Evolutionary conservation across 139 green algal genomes (phyloP).

Genomic region (Bryopsis sp.): DNA sequence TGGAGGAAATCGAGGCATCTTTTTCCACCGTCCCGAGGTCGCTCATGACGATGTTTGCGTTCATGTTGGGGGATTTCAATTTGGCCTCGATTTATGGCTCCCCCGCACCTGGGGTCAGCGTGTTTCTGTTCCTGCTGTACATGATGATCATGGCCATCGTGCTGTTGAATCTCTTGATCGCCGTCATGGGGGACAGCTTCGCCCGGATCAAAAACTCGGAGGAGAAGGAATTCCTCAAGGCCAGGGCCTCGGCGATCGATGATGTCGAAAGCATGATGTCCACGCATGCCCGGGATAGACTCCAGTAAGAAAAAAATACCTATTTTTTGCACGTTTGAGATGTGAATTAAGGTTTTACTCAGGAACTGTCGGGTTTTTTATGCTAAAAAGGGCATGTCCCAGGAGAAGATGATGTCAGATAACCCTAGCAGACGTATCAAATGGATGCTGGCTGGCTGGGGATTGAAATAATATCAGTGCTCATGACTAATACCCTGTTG

Average conservation of each 20-base stretch:
- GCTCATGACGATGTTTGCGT: neutral
- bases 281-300: no score
- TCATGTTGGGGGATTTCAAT: conserved; percentile 17
- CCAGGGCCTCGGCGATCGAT: conserved; percentile 4
- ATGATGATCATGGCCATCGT: conserved; percentile 15
- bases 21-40: neutral
- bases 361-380: no score
- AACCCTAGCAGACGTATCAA: no score
- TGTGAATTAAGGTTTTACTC: no score
- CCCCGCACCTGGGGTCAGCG: neutral
- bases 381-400: no score
- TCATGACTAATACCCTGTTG: no score
- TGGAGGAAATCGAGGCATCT: neutral
- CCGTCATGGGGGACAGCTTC: conserved; percentile 20
- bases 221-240: conserved; percentile 13
- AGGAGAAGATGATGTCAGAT: no score
- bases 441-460: no score
- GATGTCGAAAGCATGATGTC: conserved; percentile 15
- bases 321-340: no score
- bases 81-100: neutral
- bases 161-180: conserved; percentile 16
- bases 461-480: no score
- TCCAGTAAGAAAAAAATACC: no score
- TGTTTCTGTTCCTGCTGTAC: conserved; percentile 15
- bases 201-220: neutral